These are phyloP conservation scores for Suillus alpinus DNA, from an alignment of 768 basidiomycete genomes.

Conservation along the genomic window DNA sequence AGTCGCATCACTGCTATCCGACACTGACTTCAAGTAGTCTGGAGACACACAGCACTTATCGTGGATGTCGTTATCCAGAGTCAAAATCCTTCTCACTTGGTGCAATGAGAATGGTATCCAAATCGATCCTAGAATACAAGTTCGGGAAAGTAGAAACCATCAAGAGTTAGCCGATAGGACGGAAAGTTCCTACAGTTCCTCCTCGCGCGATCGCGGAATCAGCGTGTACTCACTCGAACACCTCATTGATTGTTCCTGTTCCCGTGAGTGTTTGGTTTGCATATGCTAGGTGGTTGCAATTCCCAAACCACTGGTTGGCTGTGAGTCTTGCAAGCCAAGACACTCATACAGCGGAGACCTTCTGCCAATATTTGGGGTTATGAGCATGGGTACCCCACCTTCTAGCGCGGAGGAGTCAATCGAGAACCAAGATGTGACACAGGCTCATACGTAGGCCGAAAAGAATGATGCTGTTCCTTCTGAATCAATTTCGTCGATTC, in stretches of 20 bases:
- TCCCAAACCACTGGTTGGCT: neutral
- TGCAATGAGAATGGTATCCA: slow-evolving; percentile 42
- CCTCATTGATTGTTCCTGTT: slow-evolving; percentile 19
- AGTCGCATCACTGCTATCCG: neutral
- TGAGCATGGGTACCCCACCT: neutral
- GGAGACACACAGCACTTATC: neutral
- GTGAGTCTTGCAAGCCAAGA: neutral
- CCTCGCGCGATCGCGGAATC: slow-evolving; percentile 16
- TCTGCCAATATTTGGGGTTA: neutral
- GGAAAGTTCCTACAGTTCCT: slow-evolving; percentile 5
- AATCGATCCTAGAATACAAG: slow-evolving; percentile 44
- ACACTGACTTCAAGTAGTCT: neutral
- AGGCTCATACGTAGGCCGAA: neutral
- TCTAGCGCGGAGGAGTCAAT: neutral
- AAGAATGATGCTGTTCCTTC: neutral
- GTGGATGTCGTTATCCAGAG: slow-evolving; percentile 19
- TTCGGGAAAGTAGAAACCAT: slow-evolving; percentile 22
- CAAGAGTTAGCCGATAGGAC: neutral
- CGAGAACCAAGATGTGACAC: neutral
- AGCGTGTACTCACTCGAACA: slow-evolving; percentile 23
- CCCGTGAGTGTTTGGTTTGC: slow-evolving; percentile 23
- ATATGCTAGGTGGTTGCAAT: neutral
- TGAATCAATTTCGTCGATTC: neutral
- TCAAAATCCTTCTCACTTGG: slow-evolving; percentile 41
- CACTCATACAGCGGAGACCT: neutral